Conservation (phyloP, 495 filamentous ascomycete species). For the Pyronema domesticum region DNA sequence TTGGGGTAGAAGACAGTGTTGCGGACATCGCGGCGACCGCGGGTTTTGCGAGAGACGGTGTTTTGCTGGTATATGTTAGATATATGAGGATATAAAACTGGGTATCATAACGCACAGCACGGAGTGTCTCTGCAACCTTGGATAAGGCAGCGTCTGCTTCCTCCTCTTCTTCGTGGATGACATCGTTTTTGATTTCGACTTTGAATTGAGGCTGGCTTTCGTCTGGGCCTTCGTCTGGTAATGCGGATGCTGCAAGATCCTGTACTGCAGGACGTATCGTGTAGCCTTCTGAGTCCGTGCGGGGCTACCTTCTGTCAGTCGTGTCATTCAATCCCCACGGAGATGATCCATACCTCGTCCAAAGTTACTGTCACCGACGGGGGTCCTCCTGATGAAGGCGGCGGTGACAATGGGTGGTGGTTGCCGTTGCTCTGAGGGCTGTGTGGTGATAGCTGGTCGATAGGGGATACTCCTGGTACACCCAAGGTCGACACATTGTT, state of each 20-base stretch:
- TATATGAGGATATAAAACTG: conserved; percentile 30
- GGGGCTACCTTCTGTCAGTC: conserved; percentile 23
- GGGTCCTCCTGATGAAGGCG: neutral
- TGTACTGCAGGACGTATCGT: conserved; percentile 23
- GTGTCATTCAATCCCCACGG: neutral
- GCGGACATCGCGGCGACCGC: conserved; percentile 38
- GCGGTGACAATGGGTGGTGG: neutral
- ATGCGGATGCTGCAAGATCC: conserved; percentile 27
- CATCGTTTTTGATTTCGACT: conserved; percentile 78
- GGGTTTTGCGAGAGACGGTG: conserved; percentile 57
- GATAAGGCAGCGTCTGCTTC: conserved; percentile 78
- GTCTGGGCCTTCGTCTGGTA: conserved; percentile 34
- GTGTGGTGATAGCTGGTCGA: neutral
- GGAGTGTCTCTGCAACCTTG: conserved; percentile 74
- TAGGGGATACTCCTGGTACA: neutral
- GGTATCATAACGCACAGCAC: conserved; percentile 34
- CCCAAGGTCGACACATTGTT: neutral
- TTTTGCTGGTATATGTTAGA: conserved; percentile 37
- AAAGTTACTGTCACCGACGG: conserved; percentile 19
- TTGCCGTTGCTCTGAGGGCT: neutral
- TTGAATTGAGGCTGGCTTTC: conserved; percentile 58
- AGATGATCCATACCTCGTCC: conserved; percentile 11
- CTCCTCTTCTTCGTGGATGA: conserved; percentile 79
- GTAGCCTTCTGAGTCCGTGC: conserved; percentile 38
- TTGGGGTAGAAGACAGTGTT: conserved; percentile 67